Conservation (phyloP, 2,329 filamentous ascomycete genomes). For the Trichoderma arundinaceum region DNA sequence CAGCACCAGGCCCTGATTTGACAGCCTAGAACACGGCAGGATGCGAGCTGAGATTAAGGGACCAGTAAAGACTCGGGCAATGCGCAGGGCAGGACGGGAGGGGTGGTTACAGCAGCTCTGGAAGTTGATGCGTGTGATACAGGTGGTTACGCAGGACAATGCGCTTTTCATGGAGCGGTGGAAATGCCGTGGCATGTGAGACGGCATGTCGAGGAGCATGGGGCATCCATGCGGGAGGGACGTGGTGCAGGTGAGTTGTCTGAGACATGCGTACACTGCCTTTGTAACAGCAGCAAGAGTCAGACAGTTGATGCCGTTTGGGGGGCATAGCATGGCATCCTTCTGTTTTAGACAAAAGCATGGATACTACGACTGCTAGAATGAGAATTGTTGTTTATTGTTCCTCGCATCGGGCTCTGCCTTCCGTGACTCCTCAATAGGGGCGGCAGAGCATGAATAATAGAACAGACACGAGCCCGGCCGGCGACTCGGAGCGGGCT, state of each 20-base stretch:
- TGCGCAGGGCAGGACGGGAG: background rate
- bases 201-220: conserved; percentile 17
- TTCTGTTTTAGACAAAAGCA: too few relatives aligned
- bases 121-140: conserved; percentile 6
- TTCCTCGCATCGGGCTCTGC: too few relatives aligned
- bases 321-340: too few relatives aligned
- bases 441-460: too few relatives aligned
- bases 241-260: too few relatives aligned
- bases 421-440: too few relatives aligned
- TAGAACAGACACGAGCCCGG: background rate
- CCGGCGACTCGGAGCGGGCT: background rate
- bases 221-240: background rate
- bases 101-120: background rate
- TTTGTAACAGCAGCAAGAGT: too few relatives aligned
- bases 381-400: too few relatives aligned
- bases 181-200: conserved; percentile 21
- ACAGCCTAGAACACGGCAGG: conserved; percentile 21
- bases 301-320: too few relatives aligned
- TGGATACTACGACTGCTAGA: too few relatives aligned
- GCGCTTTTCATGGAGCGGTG: conserved; percentile 11
- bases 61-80: conserved; percentile 7
- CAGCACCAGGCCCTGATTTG: conserved; percentile 15
- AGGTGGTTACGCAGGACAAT: conserved; percentile 1
- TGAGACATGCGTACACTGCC: too few relatives aligned
- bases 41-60: conserved; percentile 21